These are phyloP conservation scores for Acanthochlamys bracteata DNA, from an alignment of 106 monocot genomes.

Conservation along the genomic window DNA sequence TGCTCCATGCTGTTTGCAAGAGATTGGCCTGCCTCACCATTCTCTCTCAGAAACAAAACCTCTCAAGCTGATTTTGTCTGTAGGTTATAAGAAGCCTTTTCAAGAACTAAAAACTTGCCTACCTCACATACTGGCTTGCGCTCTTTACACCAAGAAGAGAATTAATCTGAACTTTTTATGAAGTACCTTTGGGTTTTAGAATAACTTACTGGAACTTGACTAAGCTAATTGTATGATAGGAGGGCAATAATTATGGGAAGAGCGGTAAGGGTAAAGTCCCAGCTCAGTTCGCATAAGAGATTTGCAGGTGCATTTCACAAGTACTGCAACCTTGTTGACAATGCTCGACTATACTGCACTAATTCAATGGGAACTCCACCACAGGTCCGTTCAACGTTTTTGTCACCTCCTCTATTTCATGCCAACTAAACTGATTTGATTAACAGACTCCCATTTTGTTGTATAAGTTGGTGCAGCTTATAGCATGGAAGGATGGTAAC, in stretches of 20 bases:
- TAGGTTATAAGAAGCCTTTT: no score
- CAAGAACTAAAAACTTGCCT: no score
- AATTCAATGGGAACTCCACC: constrained; percentile 48
- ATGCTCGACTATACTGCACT: constrained; percentile 72
- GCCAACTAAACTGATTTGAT: no score
- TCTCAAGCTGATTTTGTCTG: no score
- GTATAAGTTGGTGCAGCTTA: constrained; percentile 32
- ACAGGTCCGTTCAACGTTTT: constrained; percentile 31
- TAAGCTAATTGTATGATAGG: constrained; percentile 28
- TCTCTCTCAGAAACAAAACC: no score
- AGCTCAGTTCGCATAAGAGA: constrained; percentile 79
- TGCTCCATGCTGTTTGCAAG: no score
- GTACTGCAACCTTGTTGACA: constrained; percentile 78
- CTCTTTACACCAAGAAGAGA: no score
- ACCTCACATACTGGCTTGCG: no score
- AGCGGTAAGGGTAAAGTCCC: constrained; percentile 87
- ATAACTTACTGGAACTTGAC: no score
- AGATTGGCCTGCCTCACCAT: no score
- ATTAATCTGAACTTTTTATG: no score
- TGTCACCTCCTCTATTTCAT: not conserved
- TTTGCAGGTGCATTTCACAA: constrained; percentile 58
- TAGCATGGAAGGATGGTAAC: constrained; percentile 70
- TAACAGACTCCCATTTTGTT: not conserved
- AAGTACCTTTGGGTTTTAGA: no score
- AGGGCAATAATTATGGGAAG: constrained; percentile 63